Evolutionary conservation across 192 early-diverging fungal genomes (phyloP).

Genomic region (Backusella psychrophila): DNA sequence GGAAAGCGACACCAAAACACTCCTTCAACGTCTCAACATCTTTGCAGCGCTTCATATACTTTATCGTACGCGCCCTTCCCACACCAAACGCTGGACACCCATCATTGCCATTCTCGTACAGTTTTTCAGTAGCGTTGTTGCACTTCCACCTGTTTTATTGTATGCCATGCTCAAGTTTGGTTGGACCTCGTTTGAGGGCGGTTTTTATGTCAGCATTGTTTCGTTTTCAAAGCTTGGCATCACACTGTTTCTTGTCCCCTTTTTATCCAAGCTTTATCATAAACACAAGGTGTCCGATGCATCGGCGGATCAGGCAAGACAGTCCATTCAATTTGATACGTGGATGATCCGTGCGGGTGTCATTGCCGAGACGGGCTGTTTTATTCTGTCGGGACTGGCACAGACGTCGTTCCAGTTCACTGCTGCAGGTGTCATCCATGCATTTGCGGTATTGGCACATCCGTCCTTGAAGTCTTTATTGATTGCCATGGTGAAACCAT

Average conservation of each 20-base stretch:
- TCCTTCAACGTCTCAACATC: conserved; percentile 29
- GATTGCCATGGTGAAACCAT: conserved; percentile 43
- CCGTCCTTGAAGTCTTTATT: conserved; percentile 43
- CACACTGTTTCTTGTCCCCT: conserved; percentile 31
- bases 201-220: conserved; percentile 27
- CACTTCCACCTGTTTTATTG: conserved; percentile 24
- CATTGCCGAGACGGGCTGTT: conserved; percentile 29
- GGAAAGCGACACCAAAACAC: neutral
- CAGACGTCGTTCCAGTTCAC: conserved; percentile 14
- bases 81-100: conserved; percentile 16
- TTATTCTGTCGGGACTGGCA: conserved; percentile 34
- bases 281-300: neutral
- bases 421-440: conserved; percentile 21
- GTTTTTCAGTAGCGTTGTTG: conserved; percentile 16
- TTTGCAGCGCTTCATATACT: conserved; percentile 31
- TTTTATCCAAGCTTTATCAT: conserved; percentile 29
- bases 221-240: conserved; percentile 26
- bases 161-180: conserved; percentile 44
- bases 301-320: neutral
- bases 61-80: neutral
- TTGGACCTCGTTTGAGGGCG: conserved; percentile 46
- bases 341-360: conserved; percentile 47
- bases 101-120: conserved; percentile 11
- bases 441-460: conserved; percentile 28
- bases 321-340: conserved; percentile 36